phyloP scores from a whole-genome alignment of 495 filamentous ascomycete species.

The Lasiosphaeria hispida region DNA sequence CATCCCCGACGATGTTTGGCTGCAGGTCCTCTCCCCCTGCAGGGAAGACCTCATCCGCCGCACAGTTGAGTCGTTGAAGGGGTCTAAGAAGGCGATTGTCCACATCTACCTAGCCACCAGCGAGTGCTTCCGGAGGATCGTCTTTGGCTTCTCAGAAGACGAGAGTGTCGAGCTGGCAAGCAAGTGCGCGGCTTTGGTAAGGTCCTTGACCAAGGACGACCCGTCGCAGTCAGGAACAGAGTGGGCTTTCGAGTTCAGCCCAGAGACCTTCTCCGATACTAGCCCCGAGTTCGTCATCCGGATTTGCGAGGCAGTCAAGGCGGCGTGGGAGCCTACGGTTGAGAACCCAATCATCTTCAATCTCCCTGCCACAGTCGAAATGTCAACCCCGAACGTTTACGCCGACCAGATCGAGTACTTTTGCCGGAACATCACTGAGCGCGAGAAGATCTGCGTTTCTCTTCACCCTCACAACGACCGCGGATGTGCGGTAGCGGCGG shows the following conservation, averaged over 20 bases:
- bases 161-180: slow-evolving; percentile 82
- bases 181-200: slow-evolving; percentile 78
- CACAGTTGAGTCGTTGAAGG: slow-evolving; percentile 86
- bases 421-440: slow-evolving; percentile 74
- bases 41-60: slow-evolving; percentile 87
- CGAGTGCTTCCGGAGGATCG: slow-evolving; percentile 84
- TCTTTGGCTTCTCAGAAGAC: slow-evolving; percentile 83
- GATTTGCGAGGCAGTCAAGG: slow-evolving; percentile 93
- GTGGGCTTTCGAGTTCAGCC: slow-evolving; percentile 95
- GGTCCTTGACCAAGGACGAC: slow-evolving; percentile 94
- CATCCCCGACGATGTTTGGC: slow-evolving; percentile 89
- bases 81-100: slow-evolving; percentile 91
- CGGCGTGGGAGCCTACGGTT: slow-evolving; percentile 82
- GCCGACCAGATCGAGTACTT: slow-evolving; percentile 98
- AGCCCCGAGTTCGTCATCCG: slow-evolving; percentile 77
- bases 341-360: slow-evolving; percentile 95
- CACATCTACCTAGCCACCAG: slow-evolving; percentile 97
- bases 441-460: slow-evolving; percentile 79
- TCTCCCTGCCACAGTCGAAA: slow-evolving; percentile 92
- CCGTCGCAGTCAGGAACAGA: slow-evolving; percentile 71
- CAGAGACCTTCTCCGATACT: slow-evolving; percentile 94
- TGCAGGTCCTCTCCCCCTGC: slow-evolving; percentile 93
- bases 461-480: slow-evolving; percentile 95
- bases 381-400: slow-evolving; percentile 94
- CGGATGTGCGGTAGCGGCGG: slow-evolving; percentile 79